phyloP scores from a whole-genome alignment of 257 asterid species.

The Coffea canephora region DNA sequence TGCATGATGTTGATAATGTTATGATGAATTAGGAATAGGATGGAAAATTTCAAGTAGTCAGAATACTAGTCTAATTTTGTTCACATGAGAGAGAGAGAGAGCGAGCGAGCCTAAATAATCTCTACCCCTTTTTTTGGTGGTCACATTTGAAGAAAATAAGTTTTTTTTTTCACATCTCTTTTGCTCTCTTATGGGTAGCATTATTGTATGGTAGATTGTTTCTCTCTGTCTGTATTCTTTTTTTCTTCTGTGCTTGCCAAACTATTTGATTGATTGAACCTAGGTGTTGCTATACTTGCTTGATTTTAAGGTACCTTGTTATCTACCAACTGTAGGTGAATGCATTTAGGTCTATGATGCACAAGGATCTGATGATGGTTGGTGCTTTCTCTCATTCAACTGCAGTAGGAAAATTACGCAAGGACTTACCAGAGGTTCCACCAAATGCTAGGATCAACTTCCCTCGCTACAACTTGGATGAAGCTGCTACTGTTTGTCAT shows the following conservation, averaged over 20 bases:
- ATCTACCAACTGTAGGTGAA: conserved; percentile 59
- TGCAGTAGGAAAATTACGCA: conserved; percentile 70
- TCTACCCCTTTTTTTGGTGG: no score
- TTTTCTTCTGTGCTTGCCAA: neutral
- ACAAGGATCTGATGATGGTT: conserved; percentile 79
- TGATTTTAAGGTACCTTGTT: neutral
- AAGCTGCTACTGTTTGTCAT: conserved; percentile 81
- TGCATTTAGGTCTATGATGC: conserved; percentile 89
- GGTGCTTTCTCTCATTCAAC: conserved; percentile 95
- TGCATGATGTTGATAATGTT: neutral
- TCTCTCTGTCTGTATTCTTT: neutral
- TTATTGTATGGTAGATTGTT: neutral
- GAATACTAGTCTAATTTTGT: no score
- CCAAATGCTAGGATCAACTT: conserved; percentile 58
- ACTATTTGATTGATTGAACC: neutral
- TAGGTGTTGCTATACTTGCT: neutral
- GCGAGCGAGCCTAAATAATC: no score
- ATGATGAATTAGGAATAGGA: neutral
- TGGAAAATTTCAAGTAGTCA: neutral
- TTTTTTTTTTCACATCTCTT: neutral
- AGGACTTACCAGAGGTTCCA: conserved; percentile 30
- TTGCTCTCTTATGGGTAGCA: neutral
- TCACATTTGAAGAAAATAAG: neutral
- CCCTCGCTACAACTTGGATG: conserved; percentile 84
- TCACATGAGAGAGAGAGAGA: neutral